These are phyloP conservation scores for Chenopodium formosanum DNA, from an alignment of 148 eudicot genomes.

Conservation along the genomic window DNA sequence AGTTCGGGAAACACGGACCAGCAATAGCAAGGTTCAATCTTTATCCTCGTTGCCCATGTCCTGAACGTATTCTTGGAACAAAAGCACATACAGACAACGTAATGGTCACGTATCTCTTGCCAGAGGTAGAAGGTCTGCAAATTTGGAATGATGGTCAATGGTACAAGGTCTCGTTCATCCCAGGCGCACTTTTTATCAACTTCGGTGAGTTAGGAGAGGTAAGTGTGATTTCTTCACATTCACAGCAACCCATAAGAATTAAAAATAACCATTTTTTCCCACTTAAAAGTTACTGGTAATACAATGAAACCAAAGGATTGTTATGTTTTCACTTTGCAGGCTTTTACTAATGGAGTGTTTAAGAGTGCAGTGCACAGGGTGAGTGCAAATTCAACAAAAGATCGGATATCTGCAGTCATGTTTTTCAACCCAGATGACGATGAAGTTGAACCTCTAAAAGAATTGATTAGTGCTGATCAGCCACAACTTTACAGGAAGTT, in stretches of 20 bases:
- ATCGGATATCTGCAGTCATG: constrained; percentile 33
- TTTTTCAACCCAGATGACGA: constrained; percentile 26
- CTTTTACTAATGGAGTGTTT: constrained; percentile 40
- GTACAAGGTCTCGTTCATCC: constrained; percentile 41
- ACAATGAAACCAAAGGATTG: not conserved
- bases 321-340: constrained; percentile 18
- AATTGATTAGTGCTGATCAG: constrained; percentile 20
- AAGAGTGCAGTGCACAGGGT: constrained; percentile 50
- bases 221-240: not conserved
- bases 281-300: not conserved
- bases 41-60: constrained; percentile 47
- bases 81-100: constrained; percentile 44
- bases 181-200: constrained; percentile 43
- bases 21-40: constrained; percentile 30
- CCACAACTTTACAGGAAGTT: constrained; percentile 39
- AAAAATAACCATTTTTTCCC: not conserved
- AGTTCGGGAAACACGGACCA: constrained; percentile 25
- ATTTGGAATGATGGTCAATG: constrained; percentile 41
- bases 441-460: constrained; percentile 29
- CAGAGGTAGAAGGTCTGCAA: constrained; percentile 45
- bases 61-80: constrained; percentile 39
- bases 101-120: constrained; percentile 22
- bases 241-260: too few species aligned
- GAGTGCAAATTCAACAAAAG: constrained; percentile 24
- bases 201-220: constrained; percentile 53